Conservation (phyloP, 2,329 filamentous ascomycete species). For the Stachybotrys chartarum region DNA sequence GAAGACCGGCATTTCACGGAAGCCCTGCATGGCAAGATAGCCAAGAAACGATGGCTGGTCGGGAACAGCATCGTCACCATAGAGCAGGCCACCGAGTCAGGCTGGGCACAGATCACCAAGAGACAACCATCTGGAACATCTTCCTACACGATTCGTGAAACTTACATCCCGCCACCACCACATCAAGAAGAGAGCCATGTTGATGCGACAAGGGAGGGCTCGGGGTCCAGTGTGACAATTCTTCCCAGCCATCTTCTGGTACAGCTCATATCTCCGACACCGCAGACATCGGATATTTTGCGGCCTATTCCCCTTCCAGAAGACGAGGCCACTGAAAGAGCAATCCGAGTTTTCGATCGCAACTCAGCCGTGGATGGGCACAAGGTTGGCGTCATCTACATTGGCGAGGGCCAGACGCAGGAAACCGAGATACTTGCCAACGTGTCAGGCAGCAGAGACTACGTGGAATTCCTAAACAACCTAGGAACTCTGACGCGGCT, state of each 20-base stretch:
- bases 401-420: slow-evolving; percentile 75
- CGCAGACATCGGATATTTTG: slow-evolving; percentile 48
- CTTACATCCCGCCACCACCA: slow-evolving; percentile 49
- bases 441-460: slow-evolving; percentile 77
- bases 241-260: slow-evolving; percentile 69
- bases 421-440: slow-evolving; percentile 86
- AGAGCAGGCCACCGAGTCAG: slow-evolving; percentile 59
- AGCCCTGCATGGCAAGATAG: slow-evolving; percentile 57
- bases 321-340: slow-evolving; percentile 62
- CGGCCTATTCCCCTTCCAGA: slow-evolving; percentile 71
- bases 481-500: slow-evolving; percentile 77
- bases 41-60: slow-evolving; percentile 63
- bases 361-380: slow-evolving; percentile 89
- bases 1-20: slow-evolving; percentile 59
- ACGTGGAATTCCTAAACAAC: slow-evolving; percentile 74
- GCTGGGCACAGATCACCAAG: slow-evolving; percentile 64
- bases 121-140: slow-evolving; percentile 64
- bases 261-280: slow-evolving; percentile 58
- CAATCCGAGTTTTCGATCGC: slow-evolving; percentile 75
- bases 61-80: slow-evolving; percentile 70
- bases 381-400: slow-evolving; percentile 91
- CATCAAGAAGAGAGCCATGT: slow-evolving; percentile 45
- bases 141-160: slow-evolving; percentile 51
- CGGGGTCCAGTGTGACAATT: slow-evolving; percentile 51
- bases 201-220: slow-evolving; percentile 41